These are phyloP conservation scores for Neurospora sp. DNA, from an alignment of 495 filamentous ascomycete genomes.

Conservation along the genomic window DNA sequence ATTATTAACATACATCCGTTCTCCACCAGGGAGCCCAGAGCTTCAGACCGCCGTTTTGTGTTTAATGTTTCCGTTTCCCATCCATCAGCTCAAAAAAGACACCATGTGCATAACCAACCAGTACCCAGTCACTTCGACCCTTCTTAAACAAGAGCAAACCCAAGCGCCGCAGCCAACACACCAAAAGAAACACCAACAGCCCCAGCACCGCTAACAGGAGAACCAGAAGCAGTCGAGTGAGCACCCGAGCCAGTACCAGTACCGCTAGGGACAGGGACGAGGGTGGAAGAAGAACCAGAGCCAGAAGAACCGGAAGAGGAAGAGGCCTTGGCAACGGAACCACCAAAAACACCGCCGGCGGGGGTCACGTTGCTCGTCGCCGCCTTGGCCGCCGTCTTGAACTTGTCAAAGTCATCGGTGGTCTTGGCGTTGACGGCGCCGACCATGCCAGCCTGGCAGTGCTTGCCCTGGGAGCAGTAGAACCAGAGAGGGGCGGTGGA, in stretches of 20 bases:
- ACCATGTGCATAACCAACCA: not conserved
- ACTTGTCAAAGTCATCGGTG: conserved; percentile 10
- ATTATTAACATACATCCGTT: not conserved
- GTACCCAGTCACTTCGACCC: not conserved
- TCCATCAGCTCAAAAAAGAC: not conserved
- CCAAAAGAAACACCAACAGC: not conserved
- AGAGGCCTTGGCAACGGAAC: conserved; percentile 2
- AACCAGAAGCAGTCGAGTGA: not conserved
- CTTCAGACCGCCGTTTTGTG: not conserved
- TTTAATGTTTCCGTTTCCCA: not conserved
- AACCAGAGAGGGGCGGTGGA: conserved; percentile 43
- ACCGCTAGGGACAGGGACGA: not conserved
- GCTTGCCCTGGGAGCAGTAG: conserved; percentile 38
- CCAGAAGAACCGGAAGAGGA: not conserved
- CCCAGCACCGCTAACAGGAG: not conserved
- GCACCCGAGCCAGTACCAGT: not conserved
- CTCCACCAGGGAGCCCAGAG: not conserved
- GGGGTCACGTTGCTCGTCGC: conserved; percentile 10
- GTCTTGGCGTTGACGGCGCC: conserved; percentile 24
- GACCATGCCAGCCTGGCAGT: conserved; percentile 28
- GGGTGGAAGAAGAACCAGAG: not conserved
- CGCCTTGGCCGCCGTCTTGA: conserved; percentile 6
- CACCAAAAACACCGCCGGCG: conserved; percentile 10
- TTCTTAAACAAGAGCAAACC: not conserved
- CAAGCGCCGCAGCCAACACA: not conserved